Evolutionary conservation across 2,329 filamentous ascomycete species (phyloP).

Genomic region (Cladophialophora carrionii): DNA sequence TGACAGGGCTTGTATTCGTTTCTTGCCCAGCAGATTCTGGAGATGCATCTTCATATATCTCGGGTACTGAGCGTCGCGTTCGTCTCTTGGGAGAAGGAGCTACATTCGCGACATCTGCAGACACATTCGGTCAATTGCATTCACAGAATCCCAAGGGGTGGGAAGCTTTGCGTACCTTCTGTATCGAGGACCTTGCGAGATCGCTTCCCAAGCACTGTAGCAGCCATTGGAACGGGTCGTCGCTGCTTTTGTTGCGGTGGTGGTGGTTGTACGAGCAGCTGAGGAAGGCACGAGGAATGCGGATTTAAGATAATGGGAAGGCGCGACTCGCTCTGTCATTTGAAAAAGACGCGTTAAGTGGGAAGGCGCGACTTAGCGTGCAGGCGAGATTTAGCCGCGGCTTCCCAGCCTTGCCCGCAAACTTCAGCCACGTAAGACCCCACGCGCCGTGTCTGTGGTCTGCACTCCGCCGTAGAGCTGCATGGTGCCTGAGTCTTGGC

Average conservation of each 20-base stretch:
- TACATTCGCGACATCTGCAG: conserved; percentile 30
- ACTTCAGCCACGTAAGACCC: background rate
- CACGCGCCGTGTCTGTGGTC: background rate
- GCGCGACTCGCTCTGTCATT: conserved; percentile 9
- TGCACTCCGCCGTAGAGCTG: conserved; percentile 21
- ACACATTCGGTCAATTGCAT: conserved; percentile 15
- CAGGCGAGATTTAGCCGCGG: background rate
- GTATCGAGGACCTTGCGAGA: conserved; percentile 45
- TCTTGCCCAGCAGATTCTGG: conserved; percentile 30
- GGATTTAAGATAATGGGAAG: conserved; percentile 23
- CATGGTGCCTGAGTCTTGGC: conserved; percentile 19
- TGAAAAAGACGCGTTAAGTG: conserved; percentile 13
- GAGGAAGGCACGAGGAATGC: conserved; percentile 28
- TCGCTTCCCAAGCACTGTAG: conserved; percentile 50
- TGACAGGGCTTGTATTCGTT: conserved; percentile 40
- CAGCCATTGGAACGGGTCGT: conserved; percentile 44
- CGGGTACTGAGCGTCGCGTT: conserved; percentile 49
- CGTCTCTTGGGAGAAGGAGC: conserved; percentile 50
- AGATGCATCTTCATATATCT: conserved; percentile 44
- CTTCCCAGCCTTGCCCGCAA: conserved; percentile 5
- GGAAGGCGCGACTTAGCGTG: conserved; percentile 24
- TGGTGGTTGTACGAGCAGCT: conserved; percentile 24
- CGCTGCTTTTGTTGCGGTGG: conserved; percentile 43
- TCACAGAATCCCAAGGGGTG: conserved; percentile 19
- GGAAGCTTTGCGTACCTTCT: conserved; percentile 45